Evolutionary conservation across 2,329 filamentous ascomycete genomes (phyloP).

Genomic region (Monosporascus sp.): DNA sequence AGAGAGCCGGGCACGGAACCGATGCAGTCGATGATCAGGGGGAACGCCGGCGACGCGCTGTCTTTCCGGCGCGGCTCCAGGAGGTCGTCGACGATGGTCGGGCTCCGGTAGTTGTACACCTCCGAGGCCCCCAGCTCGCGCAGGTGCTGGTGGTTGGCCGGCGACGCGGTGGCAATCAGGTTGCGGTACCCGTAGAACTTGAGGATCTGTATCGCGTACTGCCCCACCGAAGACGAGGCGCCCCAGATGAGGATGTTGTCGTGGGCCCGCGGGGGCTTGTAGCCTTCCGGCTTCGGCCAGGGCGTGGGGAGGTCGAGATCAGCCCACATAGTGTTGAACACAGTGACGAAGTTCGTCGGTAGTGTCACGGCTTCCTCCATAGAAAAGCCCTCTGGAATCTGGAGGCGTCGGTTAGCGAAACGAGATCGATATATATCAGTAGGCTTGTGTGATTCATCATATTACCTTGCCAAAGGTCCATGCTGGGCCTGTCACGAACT

Average conservation of each 20-base stretch:
- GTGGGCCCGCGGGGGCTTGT: conserved; percentile 28
- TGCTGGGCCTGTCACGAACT: conserved; percentile 46
- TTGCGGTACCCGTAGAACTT: conserved; percentile 46
- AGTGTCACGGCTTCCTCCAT: conserved; percentile 33
- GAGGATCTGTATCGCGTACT: conserved; percentile 44
- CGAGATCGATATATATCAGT: neutral
- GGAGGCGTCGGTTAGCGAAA: neutral
- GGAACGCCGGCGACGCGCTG: conserved; percentile 24
- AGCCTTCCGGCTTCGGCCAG: conserved; percentile 47
- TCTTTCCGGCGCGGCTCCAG: conserved; percentile 14
- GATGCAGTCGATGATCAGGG: conserved; percentile 51
- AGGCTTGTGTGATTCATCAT: neutral
- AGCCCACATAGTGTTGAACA: conserved; percentile 46
- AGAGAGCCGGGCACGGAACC: conserved; percentile 43
- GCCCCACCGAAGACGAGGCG: conserved; percentile 46
- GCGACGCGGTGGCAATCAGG: conserved; percentile 42
- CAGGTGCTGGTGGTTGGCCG: conserved; percentile 39
- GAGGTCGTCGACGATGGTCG: conserved; percentile 28
- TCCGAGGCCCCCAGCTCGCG: conserved; percentile 35
- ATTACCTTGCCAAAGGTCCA: conserved; percentile 39
- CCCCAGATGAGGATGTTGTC: conserved; percentile 46
- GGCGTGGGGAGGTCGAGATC: conserved; percentile 50
- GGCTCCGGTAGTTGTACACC: conserved; percentile 42
- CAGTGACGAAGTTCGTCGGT: conserved; percentile 53
- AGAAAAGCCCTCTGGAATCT: conserved; percentile 19